Percentiles rank a stretch among this genome's conserved stretches.
Conservation (phyloP, 441 rosid species). For the Codiaeum variegatum region DNA sequence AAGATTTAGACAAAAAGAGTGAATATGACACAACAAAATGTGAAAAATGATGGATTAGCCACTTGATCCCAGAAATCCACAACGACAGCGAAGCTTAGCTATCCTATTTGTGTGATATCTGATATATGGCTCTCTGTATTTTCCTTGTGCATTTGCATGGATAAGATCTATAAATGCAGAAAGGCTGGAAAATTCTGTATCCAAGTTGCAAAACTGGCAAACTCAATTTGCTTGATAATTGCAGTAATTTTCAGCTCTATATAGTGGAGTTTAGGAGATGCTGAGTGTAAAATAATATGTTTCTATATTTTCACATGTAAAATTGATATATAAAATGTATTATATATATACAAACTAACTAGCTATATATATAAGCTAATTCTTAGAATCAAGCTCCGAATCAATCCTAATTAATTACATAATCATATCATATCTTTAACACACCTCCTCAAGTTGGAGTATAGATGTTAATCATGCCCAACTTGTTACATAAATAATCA, state of each 20-base stretch:
- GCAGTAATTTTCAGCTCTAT: background rate
- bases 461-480: no score
- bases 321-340: no score
- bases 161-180: background rate
- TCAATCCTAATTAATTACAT: no score
- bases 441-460: no score
- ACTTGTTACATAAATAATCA: no score
- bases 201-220: background rate
- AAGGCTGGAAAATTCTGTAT: background rate
- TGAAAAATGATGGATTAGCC: constrained; percentile 1
- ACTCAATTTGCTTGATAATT: background rate
- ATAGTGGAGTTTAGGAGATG: no score
- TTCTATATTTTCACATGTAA: no score
- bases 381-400: no score
- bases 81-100: background rate
- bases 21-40: background rate
- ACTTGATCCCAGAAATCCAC: background rate
- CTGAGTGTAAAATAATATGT: no score
- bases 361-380: no score
- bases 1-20: background rate
- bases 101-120: background rate
- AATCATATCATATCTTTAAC: no score
- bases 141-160: background rate
- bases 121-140: background rate
- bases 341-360: no score